phyloP scores from a whole-genome alignment of 345 rosid genomes.

The Barbarea vulgaris region DNA sequence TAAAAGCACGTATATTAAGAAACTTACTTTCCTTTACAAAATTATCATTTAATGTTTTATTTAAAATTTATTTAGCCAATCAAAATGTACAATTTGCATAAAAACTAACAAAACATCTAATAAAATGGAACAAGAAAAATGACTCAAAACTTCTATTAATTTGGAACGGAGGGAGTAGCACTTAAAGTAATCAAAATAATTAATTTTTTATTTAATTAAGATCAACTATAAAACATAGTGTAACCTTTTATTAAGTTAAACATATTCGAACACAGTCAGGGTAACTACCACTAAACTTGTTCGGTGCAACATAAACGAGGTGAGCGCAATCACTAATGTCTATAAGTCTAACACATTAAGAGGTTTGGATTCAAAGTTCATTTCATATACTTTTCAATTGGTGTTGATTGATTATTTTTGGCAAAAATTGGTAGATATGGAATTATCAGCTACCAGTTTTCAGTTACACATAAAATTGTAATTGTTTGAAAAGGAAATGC shows the following conservation, averaged over 20 bases:
- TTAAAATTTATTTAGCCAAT: too few species aligned
- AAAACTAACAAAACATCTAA: too few species aligned
- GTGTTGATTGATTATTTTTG: not conserved
- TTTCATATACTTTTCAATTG: conserved; percentile 2
- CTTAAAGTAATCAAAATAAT: too few species aligned
- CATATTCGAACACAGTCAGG: not conserved
- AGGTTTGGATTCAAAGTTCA: not conserved
- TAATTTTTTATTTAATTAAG: too few species aligned
- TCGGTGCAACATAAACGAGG: not conserved
- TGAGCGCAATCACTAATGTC: not conserved
- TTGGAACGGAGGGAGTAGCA: too few species aligned
- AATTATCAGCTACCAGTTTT: conserved; percentile 14
- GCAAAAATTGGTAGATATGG: not conserved
- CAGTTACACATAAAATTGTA: conserved; percentile 6
- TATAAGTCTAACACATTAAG: not conserved
- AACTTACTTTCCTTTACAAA: too few species aligned
- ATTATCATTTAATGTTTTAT: too few species aligned
- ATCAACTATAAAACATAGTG: not conserved
- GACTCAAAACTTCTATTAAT: too few species aligned
- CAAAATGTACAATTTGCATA: too few species aligned
- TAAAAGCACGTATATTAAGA: too few species aligned
- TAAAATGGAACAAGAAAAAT: too few species aligned
- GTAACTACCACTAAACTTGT: not conserved
- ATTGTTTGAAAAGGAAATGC: conserved; percentile 28
- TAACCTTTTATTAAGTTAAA: not conserved